Percentiles rank a stretch among this genome's conserved stretches.
phyloP scores from a whole-genome alignment of 495 filamentous ascomycete species.

The Xylaria acuta region DNA sequence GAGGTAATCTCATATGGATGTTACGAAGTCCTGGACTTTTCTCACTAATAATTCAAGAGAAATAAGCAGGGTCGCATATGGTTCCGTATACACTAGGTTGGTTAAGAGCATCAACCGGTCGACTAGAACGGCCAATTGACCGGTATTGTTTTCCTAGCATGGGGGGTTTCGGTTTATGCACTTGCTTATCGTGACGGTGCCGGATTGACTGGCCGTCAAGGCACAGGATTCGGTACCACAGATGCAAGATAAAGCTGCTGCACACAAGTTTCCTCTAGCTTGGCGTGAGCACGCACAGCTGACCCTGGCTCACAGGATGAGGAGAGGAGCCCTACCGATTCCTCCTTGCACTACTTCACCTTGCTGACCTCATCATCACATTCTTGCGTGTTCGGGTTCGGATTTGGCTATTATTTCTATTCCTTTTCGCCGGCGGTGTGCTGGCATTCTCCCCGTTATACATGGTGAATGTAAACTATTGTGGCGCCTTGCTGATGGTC shows the following conservation, averaged over 20 bases:
- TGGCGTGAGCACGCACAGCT: conserved; percentile 13
- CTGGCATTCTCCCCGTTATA: conserved; percentile 7
- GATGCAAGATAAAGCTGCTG: conserved; percentile 25
- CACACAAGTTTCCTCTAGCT: conserved; percentile 19
- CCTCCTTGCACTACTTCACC: background rate
- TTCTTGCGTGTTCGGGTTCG: conserved; percentile 9
- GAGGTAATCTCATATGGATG: conserved; percentile 3
- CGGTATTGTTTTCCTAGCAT: conserved; percentile 3
- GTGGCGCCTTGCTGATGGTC: conserved; percentile 13
- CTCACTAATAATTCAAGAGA: background rate
- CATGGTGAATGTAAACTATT: conserved; percentile 25
- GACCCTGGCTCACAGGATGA: conserved; percentile 1
- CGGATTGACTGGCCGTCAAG: background rate
- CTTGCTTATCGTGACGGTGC: conserved; percentile 1
- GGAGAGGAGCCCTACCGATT: background rate
- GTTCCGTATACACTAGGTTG: background rate
- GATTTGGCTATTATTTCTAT: conserved; percentile 12
- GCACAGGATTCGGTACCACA: conserved; percentile 8
- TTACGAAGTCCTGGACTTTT: background rate
- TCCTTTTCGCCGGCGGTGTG: background rate
- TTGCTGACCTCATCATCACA: conserved; percentile 25
- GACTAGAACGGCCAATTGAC: background rate
- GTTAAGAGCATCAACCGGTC: background rate
- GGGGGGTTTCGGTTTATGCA: conserved; percentile 3
- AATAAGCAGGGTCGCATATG: background rate